phyloP scores from a whole-genome alignment of 352 stramenopile genomes.

The Pythium utonaiense region DNA sequence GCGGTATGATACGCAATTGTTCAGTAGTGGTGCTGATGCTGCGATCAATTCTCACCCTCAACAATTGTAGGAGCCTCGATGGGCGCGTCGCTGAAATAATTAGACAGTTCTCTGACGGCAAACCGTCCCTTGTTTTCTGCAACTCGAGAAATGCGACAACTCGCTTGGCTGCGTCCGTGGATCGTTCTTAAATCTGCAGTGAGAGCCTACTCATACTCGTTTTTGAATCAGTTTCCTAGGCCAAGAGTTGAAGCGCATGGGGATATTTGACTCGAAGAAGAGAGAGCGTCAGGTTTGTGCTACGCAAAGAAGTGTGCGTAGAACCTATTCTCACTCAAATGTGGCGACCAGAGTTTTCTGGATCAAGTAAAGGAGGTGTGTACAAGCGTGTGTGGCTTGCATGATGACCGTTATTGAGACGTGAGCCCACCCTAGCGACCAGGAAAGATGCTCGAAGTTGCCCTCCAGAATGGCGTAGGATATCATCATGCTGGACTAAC shows the following conservation, averaged over 20 bases:
- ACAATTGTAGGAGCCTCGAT: conserved; percentile 37
- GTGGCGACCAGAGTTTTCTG: background rate
- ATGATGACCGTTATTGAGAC: no score
- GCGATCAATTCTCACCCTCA: background rate
- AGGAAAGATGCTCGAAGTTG: conserved; percentile 1
- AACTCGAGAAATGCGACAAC: conserved; percentile 28
- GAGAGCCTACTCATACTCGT: background rate
- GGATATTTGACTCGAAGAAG: conserved; percentile 11
- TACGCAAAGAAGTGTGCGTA: background rate
- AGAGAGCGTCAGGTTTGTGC: conserved; percentile 9
- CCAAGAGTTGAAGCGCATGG: conserved; percentile 6
- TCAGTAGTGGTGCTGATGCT: no score
- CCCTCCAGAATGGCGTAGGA: conserved; percentile 24
- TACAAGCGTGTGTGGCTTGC: background rate
- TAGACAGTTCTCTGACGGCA: conserved; percentile 35
- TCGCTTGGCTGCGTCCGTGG: conserved; percentile 25
- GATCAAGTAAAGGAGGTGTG: background rate
- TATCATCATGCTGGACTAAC: conserved; percentile 38
- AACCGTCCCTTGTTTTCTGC: conserved; percentile 61
- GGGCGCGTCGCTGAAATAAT: conserved; percentile 39
- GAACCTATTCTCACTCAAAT: background rate
- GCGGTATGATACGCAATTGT: conserved; percentile 9
- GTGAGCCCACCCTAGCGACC: background rate
- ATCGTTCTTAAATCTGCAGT: background rate
- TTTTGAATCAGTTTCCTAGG: conserved; percentile 6